Percentiles rank a stretch among this genome's conserved stretches.
Conservation (phyloP, 2,329 filamentous ascomycete species). For the Neurospora sp. region DNA sequence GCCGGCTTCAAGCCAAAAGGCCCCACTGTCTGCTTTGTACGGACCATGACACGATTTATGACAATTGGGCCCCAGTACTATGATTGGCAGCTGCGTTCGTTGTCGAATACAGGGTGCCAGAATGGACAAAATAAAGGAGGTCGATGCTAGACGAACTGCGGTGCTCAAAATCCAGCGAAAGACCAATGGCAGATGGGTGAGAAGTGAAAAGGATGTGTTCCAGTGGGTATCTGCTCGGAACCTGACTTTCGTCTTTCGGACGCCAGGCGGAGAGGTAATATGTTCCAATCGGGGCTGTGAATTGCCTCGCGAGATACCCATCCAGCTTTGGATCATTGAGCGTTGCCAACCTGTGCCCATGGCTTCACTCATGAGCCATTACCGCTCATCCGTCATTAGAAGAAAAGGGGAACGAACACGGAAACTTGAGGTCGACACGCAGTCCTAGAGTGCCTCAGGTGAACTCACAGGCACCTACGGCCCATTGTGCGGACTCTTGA, state of each 20-base stretch:
- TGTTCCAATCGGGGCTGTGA: background rate
- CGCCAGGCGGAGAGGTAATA: background rate
- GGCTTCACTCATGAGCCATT: background rate
- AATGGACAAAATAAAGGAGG: no score
- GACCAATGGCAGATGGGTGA: background rate
- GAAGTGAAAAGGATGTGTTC: background rate
- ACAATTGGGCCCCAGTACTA: background rate
- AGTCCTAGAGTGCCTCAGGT: background rate
- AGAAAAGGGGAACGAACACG: background rate
- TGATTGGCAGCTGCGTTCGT: background rate
- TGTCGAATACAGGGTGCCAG: background rate
- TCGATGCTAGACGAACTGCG: background rate
- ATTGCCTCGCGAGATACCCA: background rate
- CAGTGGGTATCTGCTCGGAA: background rate
- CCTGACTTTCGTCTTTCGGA: background rate
- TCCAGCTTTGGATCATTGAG: background rate
- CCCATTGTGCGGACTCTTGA: background rate
- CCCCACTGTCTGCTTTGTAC: background rate
- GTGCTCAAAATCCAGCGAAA: background rate
- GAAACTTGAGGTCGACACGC: background rate
- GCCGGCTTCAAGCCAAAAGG: background rate
- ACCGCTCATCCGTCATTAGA: background rate
- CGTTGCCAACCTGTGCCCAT: background rate
- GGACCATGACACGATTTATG: background rate
- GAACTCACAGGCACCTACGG: background rate